Evolutionary conservation across 129 eudicot genomes (phyloP), one percentile per base, ranked within the genome.

Genomic region (Flaveria sonorensis): DNA sequence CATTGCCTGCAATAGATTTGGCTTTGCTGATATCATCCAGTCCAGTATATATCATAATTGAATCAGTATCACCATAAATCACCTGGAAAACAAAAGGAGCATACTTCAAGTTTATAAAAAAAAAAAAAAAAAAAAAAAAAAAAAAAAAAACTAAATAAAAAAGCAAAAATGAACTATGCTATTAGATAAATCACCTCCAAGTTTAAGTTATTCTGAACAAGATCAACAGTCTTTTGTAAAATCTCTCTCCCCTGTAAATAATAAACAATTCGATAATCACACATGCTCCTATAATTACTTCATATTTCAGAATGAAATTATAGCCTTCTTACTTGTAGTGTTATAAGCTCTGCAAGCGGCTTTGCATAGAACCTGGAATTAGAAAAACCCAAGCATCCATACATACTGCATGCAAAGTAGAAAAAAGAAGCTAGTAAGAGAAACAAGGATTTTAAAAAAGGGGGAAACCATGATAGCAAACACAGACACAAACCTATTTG

Each of bases 11-110:
- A 18, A 89, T 88, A 30, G 82, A 76, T 78, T 92, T 92, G 60
- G 97, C 97, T 85, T 95, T 89, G 77, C 69, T 84, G 6, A 85
- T 88, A 79, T 95, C 97, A 73, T 95, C 97, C 78, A 92, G 96
- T 51, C 99, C 99, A 12, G 86, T 95, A 70, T 95, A 86, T 67
- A 95, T 95, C 99, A 95, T 95, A 55, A 95, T 95, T 63, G 99
- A 95, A 88, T 95, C 99, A 21, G 99, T 95, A 80, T 95, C 99
- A 70, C 99, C 99, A 82, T 95, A 95, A 20, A 95, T 91, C 70
- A 93, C 98, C 98, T 93, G 87, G 50, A 23, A 55, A 76, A 39
- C 40, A 65, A 75, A 60, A 72, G 45, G 26, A 77, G 23, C 72
- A 52, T 48, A 46, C 73, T 68, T 80, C 24, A 70, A 53, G 40